These are phyloP conservation scores for Neospora caninum DNA, from an alignment of 169 alveolate species.

Conservation along the genomic window DNA sequence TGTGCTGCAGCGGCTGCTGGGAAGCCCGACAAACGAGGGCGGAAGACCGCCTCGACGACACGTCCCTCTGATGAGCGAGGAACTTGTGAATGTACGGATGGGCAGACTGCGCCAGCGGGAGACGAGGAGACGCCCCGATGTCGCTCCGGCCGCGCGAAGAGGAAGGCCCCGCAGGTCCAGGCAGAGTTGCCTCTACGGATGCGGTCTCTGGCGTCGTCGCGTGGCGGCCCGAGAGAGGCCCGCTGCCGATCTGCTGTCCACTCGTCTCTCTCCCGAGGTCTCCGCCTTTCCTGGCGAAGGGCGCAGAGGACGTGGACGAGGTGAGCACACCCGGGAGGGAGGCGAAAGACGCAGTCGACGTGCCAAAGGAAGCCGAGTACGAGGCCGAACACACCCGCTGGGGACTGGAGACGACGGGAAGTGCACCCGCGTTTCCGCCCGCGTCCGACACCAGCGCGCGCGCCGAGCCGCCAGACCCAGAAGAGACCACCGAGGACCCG, in stretches of 20 bases:
- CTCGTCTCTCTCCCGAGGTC: not conserved
- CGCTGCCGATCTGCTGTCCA: not conserved
- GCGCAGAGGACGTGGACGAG: not conserved
- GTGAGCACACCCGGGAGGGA: conserved; percentile 17
- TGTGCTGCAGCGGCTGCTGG: not conserved
- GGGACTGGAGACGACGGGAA: not conserved
- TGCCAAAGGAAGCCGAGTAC: not conserved
- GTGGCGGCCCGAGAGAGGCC: not conserved
- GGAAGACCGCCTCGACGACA: not conserved
- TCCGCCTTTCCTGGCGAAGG: not conserved
- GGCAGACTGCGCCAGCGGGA: not conserved
- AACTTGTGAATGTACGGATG: not conserved
- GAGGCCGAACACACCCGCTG: not conserved
- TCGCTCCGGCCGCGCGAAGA: not conserved
- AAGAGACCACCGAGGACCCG: not conserved
- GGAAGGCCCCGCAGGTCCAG: not conserved
- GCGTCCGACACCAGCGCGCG: no score
- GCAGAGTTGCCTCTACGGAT: not conserved
- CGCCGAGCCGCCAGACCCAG: not conserved
- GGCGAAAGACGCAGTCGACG: not conserved
- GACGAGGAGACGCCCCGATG: not conserved
- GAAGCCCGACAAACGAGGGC: conserved; percentile 17
- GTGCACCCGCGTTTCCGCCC: no score
- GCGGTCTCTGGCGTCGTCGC: not conserved
- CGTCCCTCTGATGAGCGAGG: not conserved